A percentile compares a stretch with the other conserved stretches of the same genome.
Conservation (phyloP, 2,329 filamentous ascomycete genomes). For the Neurospora crassa region DNA sequence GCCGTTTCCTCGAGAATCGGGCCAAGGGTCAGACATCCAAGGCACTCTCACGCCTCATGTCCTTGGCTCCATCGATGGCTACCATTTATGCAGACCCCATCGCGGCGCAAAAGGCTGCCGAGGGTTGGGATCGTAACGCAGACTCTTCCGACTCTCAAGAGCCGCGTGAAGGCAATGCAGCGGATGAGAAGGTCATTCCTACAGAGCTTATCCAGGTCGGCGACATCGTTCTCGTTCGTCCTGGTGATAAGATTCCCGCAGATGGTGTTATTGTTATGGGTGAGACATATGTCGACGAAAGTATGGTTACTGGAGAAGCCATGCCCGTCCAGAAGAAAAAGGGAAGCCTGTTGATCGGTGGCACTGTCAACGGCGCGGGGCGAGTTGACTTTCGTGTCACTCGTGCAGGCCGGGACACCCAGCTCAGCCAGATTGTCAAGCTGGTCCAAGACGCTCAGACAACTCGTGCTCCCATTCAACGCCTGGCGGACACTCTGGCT, state of each 20-base stretch:
- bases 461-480: slow-evolving; percentile 85
- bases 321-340: slow-evolving; percentile 89
- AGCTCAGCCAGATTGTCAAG: slow-evolving; percentile 95
- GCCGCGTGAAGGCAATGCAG: slow-evolving; percentile 46
- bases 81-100: slow-evolving; percentile 94
- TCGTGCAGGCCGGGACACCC: slow-evolving; percentile 85
- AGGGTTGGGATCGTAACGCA: slow-evolving; percentile 54
- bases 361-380: slow-evolving; percentile 90
- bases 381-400: slow-evolving; percentile 88
- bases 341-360: slow-evolving; percentile 73
- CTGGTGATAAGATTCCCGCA: slow-evolving; percentile 93
- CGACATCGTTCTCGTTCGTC: slow-evolving; percentile 84
- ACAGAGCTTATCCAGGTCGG: slow-evolving; percentile 92
- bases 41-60: slow-evolving; percentile 90
- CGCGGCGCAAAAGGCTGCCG: slow-evolving; percentile 81
- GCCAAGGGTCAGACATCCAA: slow-evolving; percentile 96
- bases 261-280: slow-evolving; percentile 81
- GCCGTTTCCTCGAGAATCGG: slow-evolving; percentile 84
- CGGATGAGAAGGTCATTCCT: slow-evolving; percentile 79
- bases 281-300: slow-evolving; percentile 91
- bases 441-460: slow-evolving; percentile 98
- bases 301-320: slow-evolving; percentile 96
- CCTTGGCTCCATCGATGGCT: slow-evolving; percentile 88
- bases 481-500: slow-evolving; percentile 80
- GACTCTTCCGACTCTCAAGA: slow-evolving; percentile 36